Evolutionary conservation across 108 stramenopile genomes (phyloP), one percentile per base, ranked within the genome.

Genomic region (Cyclotella sp.): DNA sequence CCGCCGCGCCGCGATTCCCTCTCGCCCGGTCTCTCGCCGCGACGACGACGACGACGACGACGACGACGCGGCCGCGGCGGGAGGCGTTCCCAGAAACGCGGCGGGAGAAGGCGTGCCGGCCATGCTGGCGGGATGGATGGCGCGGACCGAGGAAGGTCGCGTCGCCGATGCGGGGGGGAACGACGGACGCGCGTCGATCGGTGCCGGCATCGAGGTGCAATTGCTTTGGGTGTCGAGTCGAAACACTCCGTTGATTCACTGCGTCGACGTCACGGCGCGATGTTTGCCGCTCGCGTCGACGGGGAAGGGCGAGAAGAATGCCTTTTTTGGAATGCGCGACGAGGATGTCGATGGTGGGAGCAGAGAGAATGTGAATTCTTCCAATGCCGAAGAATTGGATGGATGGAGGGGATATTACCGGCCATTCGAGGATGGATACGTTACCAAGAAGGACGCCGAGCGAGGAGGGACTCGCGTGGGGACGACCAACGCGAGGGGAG

Each of bases 361-460:
- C 0, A 63, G 30, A 0, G 27, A 28, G 18, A 53, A 53, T 57
- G 55, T 62, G 0, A 21, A 54, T 24, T 30, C 9, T 22, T 24
- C 58, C 9, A 80, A 82, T 60, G 34, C 64, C 39, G 89, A 93
- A 77, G 90, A 89, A 42, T 69, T 93, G 72, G 94, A 95, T 83
- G 94, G 94, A 22, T 95, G 94, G 94, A 78, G 94, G 46, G 94
- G 94, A 22, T 90, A 93, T 49, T 87, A 89, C 68, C 72, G 83
- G 63, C 94, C 94, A 9, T 88, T 95, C 70, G 0, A 24, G 14
- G 72, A 75, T 29, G 78, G 60, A 61, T 34, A 34, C 34, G 4
- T 34, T 30, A 30, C 34, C 11, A 55, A 24, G 55, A 55, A 55
- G n/a, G 11, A 19, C 4, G 3, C 73, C 6, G 73, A 51, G 60